These are phyloP conservation scores for Arthrocladium fulminans DNA, from an alignment of 2,329 filamentous ascomycete genomes.

Conservation along the genomic window DNA sequence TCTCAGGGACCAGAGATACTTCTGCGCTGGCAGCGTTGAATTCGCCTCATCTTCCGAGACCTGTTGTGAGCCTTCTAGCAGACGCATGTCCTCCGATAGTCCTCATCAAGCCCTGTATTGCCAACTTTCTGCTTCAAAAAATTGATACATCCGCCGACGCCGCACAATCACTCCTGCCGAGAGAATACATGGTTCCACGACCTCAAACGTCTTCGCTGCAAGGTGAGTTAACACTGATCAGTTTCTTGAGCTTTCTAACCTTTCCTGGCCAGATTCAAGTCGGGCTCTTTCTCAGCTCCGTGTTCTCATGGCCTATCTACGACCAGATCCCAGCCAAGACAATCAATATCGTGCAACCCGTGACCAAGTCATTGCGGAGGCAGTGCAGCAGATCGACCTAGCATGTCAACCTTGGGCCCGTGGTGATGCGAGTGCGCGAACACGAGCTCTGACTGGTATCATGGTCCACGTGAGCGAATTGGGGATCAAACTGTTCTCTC, in stretches of 20 bases:
- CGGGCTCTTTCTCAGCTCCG: conserved; percentile 4
- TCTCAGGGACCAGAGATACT: not conserved
- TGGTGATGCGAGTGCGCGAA: not conserved
- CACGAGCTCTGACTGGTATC: not conserved
- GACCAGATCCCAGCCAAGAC: not conserved
- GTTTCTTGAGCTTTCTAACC: not conserved
- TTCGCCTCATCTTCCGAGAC: not conserved
- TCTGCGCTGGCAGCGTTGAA: not conserved
- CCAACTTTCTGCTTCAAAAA: conserved; percentile 3
- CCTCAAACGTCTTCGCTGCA: not conserved
- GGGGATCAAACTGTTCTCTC: conserved; percentile 3
- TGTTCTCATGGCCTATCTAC: conserved; percentile 5
- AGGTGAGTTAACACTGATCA: not conserved
- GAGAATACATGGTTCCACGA: not conserved
- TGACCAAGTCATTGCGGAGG: not conserved
- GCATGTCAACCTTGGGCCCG: conserved; percentile 8
- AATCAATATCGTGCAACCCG: not conserved
- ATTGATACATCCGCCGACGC: conserved; percentile 1
- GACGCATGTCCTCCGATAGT: not conserved
- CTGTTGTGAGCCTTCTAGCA: not conserved
- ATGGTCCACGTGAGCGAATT: conserved; percentile 4
- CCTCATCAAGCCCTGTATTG: conserved; percentile 8
- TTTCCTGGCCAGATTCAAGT: not conserved
- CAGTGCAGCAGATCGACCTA: not conserved
- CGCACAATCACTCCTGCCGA: not conserved